phyloP scores from a whole-genome alignment of 371 early-diverging fungal species.

The Rhizopus microsporus region DNA sequence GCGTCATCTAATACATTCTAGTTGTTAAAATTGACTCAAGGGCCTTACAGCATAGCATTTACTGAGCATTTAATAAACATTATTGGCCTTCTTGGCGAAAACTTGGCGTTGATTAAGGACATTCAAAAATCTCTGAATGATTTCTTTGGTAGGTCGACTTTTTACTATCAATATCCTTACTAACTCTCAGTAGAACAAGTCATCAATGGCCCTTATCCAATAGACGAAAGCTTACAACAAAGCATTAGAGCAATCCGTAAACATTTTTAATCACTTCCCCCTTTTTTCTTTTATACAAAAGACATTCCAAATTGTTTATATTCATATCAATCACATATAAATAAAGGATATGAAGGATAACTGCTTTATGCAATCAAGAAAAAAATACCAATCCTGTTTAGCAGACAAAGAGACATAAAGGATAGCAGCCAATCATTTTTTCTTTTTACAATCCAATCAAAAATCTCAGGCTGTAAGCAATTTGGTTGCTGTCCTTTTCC shows the following conservation, averaged over 20 bases:
- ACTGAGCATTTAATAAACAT: slow-evolving; percentile 51
- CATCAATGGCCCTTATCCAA: neutral
- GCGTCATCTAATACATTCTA: neutral
- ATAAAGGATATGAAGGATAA: too few species aligned
- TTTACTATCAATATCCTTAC: neutral
- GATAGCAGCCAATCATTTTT: too few species aligned
- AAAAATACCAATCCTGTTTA: too few species aligned
- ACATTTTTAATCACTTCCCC: too few species aligned
- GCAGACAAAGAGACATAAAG: too few species aligned
- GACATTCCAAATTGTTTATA: too few species aligned
- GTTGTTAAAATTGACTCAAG: slow-evolving; percentile 47
- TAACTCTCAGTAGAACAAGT: neutral
- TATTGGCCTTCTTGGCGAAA: slow-evolving; percentile 45
- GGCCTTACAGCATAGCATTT: slow-evolving; percentile 52
- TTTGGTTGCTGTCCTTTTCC: slow-evolving; percentile 2
- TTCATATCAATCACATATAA: too few species aligned
- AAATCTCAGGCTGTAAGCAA: too few species aligned
- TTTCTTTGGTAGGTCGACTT: slow-evolving; percentile 42
- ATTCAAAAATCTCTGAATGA: slow-evolving; percentile 37
- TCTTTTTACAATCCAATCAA: too few species aligned
- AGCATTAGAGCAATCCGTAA: neutral
- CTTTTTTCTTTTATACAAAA: too few species aligned
- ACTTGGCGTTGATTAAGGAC: slow-evolving; percentile 26
- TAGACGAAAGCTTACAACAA: neutral
- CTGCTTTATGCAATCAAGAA: too few species aligned